Percentiles rank a stretch among this genome's conserved stretches.
Conservation (phyloP, 164 flowering plant genomes). For the Akebia trifoliata region DNA sequence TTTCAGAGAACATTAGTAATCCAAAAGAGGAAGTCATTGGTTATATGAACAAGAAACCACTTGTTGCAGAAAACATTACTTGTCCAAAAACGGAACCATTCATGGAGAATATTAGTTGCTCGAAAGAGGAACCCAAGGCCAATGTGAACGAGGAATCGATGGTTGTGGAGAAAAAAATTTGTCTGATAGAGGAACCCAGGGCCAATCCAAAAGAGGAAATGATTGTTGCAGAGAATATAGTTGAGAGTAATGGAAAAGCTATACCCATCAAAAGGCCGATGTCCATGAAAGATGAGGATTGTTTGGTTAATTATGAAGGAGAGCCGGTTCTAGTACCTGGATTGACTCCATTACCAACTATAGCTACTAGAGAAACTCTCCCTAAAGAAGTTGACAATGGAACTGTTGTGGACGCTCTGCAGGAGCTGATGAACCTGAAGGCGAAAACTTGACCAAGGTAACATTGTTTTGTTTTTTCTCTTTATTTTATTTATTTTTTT, state of each 20-base stretch:
- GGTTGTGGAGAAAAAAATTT: conserved; percentile 19
- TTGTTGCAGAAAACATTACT: conserved; percentile 26
- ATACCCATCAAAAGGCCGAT: conserved; percentile 1
- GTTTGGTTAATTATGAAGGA: conserved; percentile 15
- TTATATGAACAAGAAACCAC: neutral
- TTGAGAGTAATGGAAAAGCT: conserved; percentile 17
- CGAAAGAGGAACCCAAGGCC: conserved; percentile 32
- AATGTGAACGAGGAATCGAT: neutral
- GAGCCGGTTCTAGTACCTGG: conserved; percentile 50
- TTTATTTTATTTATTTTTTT: neutral
- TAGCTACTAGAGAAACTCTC: conserved; percentile 15
- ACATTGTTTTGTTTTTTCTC: conserved; percentile 21
- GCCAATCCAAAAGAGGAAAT: conserved; percentile 3
- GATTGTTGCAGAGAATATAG: conserved; percentile 2
- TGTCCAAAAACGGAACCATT: neutral
- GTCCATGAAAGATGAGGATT: conserved; percentile 9
- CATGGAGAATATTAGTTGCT: conserved; percentile 52
- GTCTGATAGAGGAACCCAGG: too few species aligned
- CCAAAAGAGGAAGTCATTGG: conserved; percentile 3
- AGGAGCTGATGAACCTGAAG: conserved; percentile 24
- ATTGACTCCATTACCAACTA: conserved; percentile 25
- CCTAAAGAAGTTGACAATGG: conserved; percentile 14
- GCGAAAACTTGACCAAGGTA: conserved; percentile 33
- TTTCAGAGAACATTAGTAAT: conserved; percentile 15
- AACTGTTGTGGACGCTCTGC: conserved; percentile 11